Evolutionary conservation across 2,329 filamentous ascomycete species (phyloP).

Genomic region (Dothidotthia symphoricarpi): DNA sequence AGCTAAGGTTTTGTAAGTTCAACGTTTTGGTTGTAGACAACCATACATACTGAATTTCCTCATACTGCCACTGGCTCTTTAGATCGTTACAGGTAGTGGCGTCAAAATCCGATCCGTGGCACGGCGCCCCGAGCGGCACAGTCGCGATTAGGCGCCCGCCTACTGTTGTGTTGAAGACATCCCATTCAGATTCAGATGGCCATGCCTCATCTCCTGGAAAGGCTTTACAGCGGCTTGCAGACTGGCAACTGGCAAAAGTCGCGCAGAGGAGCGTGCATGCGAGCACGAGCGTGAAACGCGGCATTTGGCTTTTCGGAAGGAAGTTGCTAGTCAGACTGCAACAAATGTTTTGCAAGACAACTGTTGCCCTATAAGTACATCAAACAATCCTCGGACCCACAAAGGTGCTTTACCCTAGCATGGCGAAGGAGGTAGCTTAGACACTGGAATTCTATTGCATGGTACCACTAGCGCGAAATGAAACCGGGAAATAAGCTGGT

Average conservation of each 20-base stretch:
- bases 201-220: slow-evolving; percentile 26
- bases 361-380: background rate
- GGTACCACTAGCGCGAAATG: too few relatives aligned
- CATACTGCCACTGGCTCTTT: slow-evolving; percentile 14
- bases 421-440: too few relatives aligned
- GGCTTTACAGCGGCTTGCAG: slow-evolving; percentile 14
- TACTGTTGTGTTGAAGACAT: slow-evolving; percentile 17
- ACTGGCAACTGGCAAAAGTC: slow-evolving; percentile 4
- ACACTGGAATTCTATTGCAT: too few relatives aligned
- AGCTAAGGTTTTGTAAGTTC: slow-evolving; percentile 5
- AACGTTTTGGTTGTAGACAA: background rate
- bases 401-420: too few relatives aligned
- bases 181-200: slow-evolving; percentile 19
- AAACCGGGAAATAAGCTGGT: too few relatives aligned
- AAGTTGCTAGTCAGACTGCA: too few relatives aligned
- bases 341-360: background rate
- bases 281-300: slow-evolving; percentile 2
- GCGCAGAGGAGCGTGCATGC: slow-evolving; percentile 4
- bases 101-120: slow-evolving; percentile 16
- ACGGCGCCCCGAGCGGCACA: slow-evolving; percentile 22
- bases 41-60: slow-evolving; percentile 14
- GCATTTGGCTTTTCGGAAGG: too few relatives aligned
- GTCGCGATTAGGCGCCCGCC: slow-evolving; percentile 19
- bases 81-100: slow-evolving; percentile 14
- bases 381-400: too few relatives aligned